These are phyloP conservation scores for Cenchrus fungigraminus DNA, from an alignment of 176 grass and related monocot genomes.

Conservation along the genomic window DNA sequence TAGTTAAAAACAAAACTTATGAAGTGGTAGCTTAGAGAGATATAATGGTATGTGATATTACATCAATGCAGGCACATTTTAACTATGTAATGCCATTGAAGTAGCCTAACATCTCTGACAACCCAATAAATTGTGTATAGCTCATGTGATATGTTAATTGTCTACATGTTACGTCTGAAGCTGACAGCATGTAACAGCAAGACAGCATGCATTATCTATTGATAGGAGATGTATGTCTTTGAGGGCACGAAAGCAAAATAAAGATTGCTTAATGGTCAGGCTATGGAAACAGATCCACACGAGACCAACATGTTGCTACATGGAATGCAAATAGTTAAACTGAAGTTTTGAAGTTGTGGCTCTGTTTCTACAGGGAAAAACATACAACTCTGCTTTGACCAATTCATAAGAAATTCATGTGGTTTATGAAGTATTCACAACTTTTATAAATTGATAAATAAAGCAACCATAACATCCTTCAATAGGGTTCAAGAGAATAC, in stretches of 20 bases:
- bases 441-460: background rate
- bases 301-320: background rate
- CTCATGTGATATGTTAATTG: background rate
- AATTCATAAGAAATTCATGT: background rate
- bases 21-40: background rate
- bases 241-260: background rate
- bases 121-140: background rate
- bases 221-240: background rate
- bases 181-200: background rate
- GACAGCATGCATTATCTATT: background rate
- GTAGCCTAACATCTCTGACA: conserved; percentile 3
- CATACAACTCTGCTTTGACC: background rate
- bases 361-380: background rate
- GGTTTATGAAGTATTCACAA: background rate
- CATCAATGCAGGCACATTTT: background rate
- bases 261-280: conserved; percentile 21
- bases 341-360: background rate
- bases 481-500: background rate
- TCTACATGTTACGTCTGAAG: conserved; percentile 5
- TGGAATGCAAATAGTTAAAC: background rate
- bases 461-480: background rate
- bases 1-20: background rate
- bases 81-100: background rate
- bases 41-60: background rate
- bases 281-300: background rate